Evolutionary conservation across 306 rosid genomes (phyloP).

Genomic region (Herpetospermum pedunculosum): DNA sequence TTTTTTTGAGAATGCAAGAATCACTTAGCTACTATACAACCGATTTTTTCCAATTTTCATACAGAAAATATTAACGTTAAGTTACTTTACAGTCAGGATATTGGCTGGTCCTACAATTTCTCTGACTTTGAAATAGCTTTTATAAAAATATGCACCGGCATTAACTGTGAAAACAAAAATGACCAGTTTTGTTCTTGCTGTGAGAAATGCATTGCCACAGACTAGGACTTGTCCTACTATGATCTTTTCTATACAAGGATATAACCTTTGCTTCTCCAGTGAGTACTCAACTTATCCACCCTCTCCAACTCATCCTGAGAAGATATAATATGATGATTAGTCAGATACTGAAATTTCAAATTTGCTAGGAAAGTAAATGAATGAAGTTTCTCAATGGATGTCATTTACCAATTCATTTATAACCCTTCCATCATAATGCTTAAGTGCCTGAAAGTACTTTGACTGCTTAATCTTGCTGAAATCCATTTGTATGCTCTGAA

Average conservation of each 20-base stretch:
- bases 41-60: too few relatives aligned
- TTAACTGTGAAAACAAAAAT: background rate
- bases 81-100: background rate
- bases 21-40: background rate
- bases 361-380: background rate
- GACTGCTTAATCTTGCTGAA: conserved; percentile 62
- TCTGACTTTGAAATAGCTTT: background rate
- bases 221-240: conserved; percentile 22
- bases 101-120: background rate
- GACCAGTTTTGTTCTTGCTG: conserved; percentile 63
- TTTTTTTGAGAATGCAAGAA: background rate
- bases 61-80: background rate
- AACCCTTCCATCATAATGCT: conserved; percentile 29
- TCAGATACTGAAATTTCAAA: background rate
- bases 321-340: background rate
- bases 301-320: conserved; percentile 38
- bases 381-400: background rate
- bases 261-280: conserved; percentile 38
- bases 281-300: conserved; percentile 24
- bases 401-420: conserved; percentile 30
- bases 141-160: background rate
- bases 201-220: conserved; percentile 53
- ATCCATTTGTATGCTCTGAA: conserved; percentile 51
- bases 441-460: conserved; percentile 55
- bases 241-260: conserved; percentile 32